Evolutionary conservation across 805 yeast species (phyloP), one percentile per base, ranked within the genome.

Genomic region (Cyberlindnera mycetangii): DNA sequence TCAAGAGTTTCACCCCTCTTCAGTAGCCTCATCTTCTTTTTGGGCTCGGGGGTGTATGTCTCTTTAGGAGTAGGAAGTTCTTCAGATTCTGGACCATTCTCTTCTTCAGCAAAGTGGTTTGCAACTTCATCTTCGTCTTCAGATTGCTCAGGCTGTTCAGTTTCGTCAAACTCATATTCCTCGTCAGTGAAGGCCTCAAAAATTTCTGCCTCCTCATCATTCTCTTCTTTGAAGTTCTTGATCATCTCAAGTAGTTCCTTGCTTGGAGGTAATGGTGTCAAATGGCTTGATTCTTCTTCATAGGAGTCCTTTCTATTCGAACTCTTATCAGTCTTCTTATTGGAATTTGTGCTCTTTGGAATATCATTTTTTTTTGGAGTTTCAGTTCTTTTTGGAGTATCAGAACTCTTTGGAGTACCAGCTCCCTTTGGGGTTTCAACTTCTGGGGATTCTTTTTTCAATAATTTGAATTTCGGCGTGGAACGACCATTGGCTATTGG

Each of bases 1-100:
- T 52, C 56, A 17, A 68, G 42, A 4, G 53, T 55, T 44, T 69
- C 68, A 16, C 72, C 72, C 37, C 71, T 60, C 44, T 65, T 69
- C 43, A 69, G 41, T 3, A 69, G 32, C 44, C 60, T 66, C 37
- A 67, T 51, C 45, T 64, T 68, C 42, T 61, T 66, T 11, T 53
- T 49, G 5, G 45, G 34, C 33, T 25, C 31, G 45, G 47, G 6
- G 11, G 43, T 27, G 31, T 16, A 7, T 16, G 24, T 7, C 19
- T 7, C 25, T 9, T 36, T n/a, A n/a, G 38, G 39, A 15, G 11
- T 15, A 35, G 49, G 45, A 18, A 42, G 32, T 1, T 32, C 39
- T 3, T 14, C 10, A 7, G 48, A 32, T 11, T 34, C 41, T 16
- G 47, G 42, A 12, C 32, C 27, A 25, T 24, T 12, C 7, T 37